Conservation (phyloP, 148 eudicot species). For the Rhododendron vialii region DNA sequence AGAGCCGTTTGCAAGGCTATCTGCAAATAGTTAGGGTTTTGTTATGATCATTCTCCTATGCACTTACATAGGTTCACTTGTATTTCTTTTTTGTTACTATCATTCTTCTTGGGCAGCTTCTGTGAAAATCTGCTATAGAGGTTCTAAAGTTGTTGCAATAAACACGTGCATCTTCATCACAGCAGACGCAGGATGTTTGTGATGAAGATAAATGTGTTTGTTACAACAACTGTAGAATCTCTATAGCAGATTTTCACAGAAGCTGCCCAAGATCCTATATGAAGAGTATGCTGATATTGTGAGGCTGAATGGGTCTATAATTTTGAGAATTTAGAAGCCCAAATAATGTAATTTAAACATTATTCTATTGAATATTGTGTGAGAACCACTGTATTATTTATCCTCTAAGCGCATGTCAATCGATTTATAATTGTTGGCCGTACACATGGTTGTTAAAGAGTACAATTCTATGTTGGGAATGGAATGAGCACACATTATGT, state of each 20-base stretch:
- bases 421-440: not conserved
- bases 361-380: not conserved
- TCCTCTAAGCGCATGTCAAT: not conserved
- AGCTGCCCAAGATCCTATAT: too few relatives aligned
- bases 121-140: too few relatives aligned
- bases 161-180: too few relatives aligned
- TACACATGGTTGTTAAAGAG: not conserved
- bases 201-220: too few relatives aligned
- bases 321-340: constrained; percentile 17
- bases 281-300: not conserved
- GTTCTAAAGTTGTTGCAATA: too few relatives aligned
- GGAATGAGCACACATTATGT: not conserved
- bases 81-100: not conserved
- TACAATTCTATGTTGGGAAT: not conserved
- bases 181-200: too few relatives aligned
- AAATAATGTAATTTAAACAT: constrained; percentile 11
- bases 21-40: not conserved
- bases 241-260: too few relatives aligned
- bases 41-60: not conserved
- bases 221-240: too few relatives aligned
- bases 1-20: not conserved
- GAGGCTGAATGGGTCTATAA: not conserved
- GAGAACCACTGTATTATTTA: constrained; percentile 7
- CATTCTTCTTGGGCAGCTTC: too few relatives aligned
- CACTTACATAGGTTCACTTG: constrained; percentile 1